These are phyloP conservation scores for Striga hermonthica DNA, from an alignment of 305 asterid genomes.

Conservation along the genomic window DNA sequence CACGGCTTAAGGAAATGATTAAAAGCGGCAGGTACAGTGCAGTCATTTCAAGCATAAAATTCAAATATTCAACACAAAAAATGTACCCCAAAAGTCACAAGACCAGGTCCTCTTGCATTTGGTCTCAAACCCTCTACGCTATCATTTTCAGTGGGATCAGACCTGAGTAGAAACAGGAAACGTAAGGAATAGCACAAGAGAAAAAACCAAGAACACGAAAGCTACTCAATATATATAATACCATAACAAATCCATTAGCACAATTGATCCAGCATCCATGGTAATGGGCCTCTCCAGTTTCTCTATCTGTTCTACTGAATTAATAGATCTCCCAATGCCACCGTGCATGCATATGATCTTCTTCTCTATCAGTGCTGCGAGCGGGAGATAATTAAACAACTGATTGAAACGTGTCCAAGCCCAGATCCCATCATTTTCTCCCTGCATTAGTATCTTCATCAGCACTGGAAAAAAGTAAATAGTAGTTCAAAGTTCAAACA, in stretches of 20 bases:
- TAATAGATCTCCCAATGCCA: slow-evolving; percentile 97
- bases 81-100: slow-evolving; percentile 90
- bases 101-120: slow-evolving; percentile 99
- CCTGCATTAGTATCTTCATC: slow-evolving; percentile 42
- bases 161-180: slow-evolving; percentile 53
- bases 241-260: slow-evolving; percentile 97
- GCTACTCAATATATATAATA: slow-evolving; percentile 30
- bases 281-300: slow-evolving; percentile 98
- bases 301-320: slow-evolving; percentile 93
- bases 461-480: too few species aligned
- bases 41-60: slow-evolving; percentile 7
- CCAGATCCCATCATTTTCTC: slow-evolving; percentile 98
- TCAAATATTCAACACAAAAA: not conserved
- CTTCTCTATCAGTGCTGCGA: slow-evolving; percentile 95
- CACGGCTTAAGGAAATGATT: slow-evolving; percentile 4
- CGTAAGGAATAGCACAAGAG: slow-evolving; percentile 25
- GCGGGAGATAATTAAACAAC: slow-evolving; percentile 90
- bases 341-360: slow-evolving; percentile 99
- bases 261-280: slow-evolving; percentile 97
- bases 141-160: slow-evolving; percentile 98
- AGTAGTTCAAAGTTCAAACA: too few species aligned
- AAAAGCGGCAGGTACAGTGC: not conserved
- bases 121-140: slow-evolving; percentile 95
- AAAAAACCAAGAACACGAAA: slow-evolving; percentile 26
- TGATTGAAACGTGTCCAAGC: slow-evolving; percentile 98